These are phyloP conservation scores for Linnemannia exigua DNA, from an alignment of 192 early-diverging fungal species.

Conservation along the genomic window DNA sequence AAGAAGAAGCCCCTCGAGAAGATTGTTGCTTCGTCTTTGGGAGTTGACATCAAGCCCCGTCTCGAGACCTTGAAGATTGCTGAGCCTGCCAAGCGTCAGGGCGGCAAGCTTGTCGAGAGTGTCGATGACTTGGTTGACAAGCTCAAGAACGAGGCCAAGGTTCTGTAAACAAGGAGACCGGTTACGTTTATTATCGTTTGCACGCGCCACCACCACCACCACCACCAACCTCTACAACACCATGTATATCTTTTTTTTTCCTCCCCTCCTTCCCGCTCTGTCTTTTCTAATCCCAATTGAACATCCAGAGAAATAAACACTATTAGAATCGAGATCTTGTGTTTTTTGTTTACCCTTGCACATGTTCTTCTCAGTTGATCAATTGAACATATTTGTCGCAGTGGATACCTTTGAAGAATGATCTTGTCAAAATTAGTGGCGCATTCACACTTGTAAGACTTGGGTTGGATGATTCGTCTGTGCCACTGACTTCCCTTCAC, in stretches of 20 bases:
- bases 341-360: not conserved
- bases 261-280: not conserved
- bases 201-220: no score
- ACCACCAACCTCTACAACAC: not conserved
- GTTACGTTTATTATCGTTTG: not conserved
- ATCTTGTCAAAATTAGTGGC: not conserved
- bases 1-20: slow-evolving; percentile 97
- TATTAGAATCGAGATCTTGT: slow-evolving; percentile 3
- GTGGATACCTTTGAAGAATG: not conserved
- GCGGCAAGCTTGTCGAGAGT: slow-evolving; percentile 90
- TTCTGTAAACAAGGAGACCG: slow-evolving; percentile 35
- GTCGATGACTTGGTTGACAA: slow-evolving; percentile 96
- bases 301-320: not conserved
- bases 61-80: slow-evolving; percentile 90
- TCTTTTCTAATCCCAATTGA: not conserved
- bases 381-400: no score
- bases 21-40: slow-evolving; percentile 81
- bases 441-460: not conserved
- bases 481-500: not conserved
- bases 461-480: not conserved
- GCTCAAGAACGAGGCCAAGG: slow-evolving; percentile 74
- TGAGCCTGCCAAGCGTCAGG: slow-evolving; percentile 94
- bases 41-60: slow-evolving; percentile 87
- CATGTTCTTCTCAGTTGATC: not conserved
- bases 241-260: not conserved